Conservation (phyloP, 192 early-diverging fungal species). For the Piromyces finnis region DNA sequence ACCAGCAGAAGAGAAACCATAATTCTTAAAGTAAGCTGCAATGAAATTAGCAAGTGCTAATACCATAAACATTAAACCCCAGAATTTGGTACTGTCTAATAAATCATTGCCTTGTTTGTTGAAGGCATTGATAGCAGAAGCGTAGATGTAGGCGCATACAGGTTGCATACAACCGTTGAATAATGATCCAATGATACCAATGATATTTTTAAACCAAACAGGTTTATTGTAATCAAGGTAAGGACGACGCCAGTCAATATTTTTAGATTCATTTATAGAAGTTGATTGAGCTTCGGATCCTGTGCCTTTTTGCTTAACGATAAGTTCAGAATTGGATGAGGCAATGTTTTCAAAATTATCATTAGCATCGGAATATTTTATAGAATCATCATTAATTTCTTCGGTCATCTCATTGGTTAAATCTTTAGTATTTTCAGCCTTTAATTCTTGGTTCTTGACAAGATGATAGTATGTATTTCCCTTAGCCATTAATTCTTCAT, state of each 20-base stretch:
- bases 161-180: background rate
- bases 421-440: too few relatives aligned
- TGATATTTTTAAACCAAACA: background rate
- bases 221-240: background rate
- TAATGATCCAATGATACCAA: background rate
- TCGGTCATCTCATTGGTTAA: too few relatives aligned
- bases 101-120: background rate
- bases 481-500: conserved; percentile 2
- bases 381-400: too few relatives aligned
- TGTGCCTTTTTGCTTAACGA: too few relatives aligned
- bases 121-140: background rate
- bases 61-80: background rate
- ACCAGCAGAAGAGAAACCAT: background rate
- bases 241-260: background rate
- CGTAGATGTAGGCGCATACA: background rate
- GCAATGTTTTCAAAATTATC: too few relatives aligned
- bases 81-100: background rate
- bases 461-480: too few relatives aligned
- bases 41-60: background rate
- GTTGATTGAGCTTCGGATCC: too few relatives aligned
- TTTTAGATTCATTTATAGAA: too few relatives aligned
- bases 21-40: background rate
- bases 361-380: too few relatives aligned
- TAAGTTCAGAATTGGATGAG: too few relatives aligned
- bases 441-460: too few relatives aligned